These are phyloP conservation scores for Suaeda aralocaspica DNA, from an alignment of 148 eudicot species.

Conservation along the genomic window DNA sequence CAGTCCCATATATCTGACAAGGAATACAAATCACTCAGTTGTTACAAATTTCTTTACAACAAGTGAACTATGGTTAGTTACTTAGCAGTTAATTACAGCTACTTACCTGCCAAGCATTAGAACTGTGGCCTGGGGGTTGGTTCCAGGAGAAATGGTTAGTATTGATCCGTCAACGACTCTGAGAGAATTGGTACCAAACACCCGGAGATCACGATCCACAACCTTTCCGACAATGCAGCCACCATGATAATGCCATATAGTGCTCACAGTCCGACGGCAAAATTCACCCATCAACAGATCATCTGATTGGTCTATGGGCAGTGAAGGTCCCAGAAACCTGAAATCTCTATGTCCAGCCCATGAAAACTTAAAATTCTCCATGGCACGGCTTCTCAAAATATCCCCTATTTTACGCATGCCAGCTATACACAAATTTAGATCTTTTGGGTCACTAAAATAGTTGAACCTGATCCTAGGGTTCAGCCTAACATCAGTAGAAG, in stretches of 20 bases:
- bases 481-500: slow-evolving; percentile 59
- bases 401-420: slow-evolving; percentile 65
- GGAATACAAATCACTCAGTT: not conserved
- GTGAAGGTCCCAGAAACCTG: slow-evolving; percentile 64
- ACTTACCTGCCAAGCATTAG: slow-evolving; percentile 85
- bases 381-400: slow-evolving; percentile 51
- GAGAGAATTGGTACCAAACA: slow-evolving; percentile 57
- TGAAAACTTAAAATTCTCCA: slow-evolving; percentile 63
- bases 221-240: slow-evolving; percentile 88
- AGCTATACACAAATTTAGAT: slow-evolving; percentile 60
- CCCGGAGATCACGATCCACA: slow-evolving; percentile 61
- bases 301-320: slow-evolving; percentile 58
- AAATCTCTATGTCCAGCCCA: slow-evolving; percentile 50
- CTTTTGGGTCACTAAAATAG: slow-evolving; percentile 70
- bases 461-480: slow-evolving; percentile 77
- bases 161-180: slow-evolving; percentile 82
- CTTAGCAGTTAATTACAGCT: not conserved
- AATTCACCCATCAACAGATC: slow-evolving; percentile 60
- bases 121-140: slow-evolving; percentile 93
- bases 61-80: not conserved
- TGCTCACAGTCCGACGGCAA: slow-evolving; percentile 62
- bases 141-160: slow-evolving; percentile 73
- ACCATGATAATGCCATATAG: slow-evolving; percentile 97
- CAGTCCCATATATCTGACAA: slow-evolving; percentile 61
- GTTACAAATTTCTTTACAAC: not conserved